phyloP scores from a whole-genome alignment of 306 rosid genomes.

The Cucumis cinereus region DNA sequence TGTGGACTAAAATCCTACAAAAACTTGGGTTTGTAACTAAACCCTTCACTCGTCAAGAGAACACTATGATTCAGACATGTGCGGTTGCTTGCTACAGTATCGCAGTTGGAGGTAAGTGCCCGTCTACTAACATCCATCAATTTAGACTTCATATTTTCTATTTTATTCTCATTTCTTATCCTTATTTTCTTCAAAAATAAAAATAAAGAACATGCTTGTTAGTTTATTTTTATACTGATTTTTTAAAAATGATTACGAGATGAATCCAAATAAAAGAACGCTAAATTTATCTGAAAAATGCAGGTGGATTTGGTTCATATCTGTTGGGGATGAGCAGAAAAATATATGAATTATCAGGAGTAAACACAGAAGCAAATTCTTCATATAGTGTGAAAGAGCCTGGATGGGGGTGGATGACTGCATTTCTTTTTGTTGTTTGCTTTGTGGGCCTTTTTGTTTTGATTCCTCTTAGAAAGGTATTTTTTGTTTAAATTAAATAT shows the following conservation, averaged over 20 bases:
- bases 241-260: background rate
- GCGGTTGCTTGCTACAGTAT: conserved; percentile 83
- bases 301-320: conserved; percentile 88
- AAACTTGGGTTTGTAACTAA: conserved; percentile 46
- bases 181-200: background rate
- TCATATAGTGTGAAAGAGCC: conserved; percentile 47
- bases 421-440: conserved; percentile 68
- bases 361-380: conserved; percentile 44
- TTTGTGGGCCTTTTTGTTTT: conserved; percentile 86
- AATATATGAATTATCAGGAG: conserved; percentile 74
- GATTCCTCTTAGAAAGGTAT: conserved; percentile 81
- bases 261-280: background rate
- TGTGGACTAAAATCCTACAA: conserved; percentile 50
- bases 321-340: conserved; percentile 59
- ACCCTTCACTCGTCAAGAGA: conserved; percentile 83
- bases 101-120: conserved; percentile 48
- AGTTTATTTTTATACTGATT: no score
- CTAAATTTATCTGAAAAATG: background rate
- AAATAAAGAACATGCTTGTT: no score
- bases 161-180: no score
- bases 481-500: background rate
- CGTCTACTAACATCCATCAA: no score
- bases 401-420: conserved; percentile 75
- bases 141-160: no score
- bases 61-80: conserved; percentile 83